Percentiles rank a stretch among this genome's conserved stretches.
These are phyloP conservation scores for Hibiscus syriacus DNA, from an alignment of 345 rosid species.

Conservation along the genomic window DNA sequence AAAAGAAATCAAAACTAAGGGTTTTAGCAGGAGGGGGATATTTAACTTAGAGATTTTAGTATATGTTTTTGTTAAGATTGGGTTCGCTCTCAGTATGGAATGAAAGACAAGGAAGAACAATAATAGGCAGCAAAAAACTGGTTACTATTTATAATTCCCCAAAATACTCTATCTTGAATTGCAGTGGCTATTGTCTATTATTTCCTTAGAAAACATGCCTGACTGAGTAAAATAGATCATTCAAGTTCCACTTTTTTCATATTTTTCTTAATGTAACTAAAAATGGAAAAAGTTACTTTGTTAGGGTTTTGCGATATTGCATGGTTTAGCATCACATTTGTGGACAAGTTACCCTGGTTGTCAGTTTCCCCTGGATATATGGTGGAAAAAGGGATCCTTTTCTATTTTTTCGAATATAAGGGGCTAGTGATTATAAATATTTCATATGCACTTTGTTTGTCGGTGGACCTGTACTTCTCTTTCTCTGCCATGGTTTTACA, in stretches of 20 bases:
- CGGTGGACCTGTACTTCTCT: neutral
- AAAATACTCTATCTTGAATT: neutral
- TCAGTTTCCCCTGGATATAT: neutral
- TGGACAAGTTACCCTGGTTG: neutral
- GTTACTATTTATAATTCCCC: neutral
- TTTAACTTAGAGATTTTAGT: neutral
- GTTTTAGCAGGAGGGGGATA: neutral
- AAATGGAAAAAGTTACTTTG: neutral
- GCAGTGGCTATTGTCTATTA: neutral
- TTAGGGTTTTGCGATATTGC: neutral
- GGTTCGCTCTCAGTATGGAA: neutral
- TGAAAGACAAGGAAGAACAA: neutral
- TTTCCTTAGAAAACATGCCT: neutral
- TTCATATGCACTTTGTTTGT: neutral
- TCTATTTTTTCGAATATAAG: neutral
- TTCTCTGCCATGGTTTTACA: neutral
- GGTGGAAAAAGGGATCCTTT: neutral
- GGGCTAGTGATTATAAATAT: neutral
- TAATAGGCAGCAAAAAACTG: neutral
- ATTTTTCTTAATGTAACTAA: neutral
- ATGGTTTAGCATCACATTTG: neutral
- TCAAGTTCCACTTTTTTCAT: neutral
- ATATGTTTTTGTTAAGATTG: too few species aligned
- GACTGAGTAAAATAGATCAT: neutral
- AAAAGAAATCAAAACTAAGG: neutral